A percentile compares a stretch with the other conserved stretches of the same genome.
Evolutionary conservation across 2,329 filamentous ascomycete species (phyloP).

Genomic region (Clarireedia hainanense): DNA sequence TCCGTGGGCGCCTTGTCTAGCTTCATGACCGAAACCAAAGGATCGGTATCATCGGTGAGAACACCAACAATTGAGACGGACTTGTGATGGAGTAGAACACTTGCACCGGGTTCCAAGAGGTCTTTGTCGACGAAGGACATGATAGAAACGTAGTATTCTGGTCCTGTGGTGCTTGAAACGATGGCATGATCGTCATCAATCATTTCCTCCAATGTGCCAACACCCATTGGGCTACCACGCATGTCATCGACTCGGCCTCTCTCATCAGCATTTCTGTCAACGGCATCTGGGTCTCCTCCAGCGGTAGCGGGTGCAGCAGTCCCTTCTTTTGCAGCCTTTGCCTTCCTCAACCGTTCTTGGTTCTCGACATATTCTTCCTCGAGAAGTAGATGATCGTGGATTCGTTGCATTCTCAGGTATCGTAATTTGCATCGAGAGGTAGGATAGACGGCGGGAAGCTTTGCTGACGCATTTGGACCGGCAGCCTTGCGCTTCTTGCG

Average conservation of each 20-base stretch:
- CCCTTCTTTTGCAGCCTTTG: conserved; percentile 72
- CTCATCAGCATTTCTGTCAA: conserved; percentile 88
- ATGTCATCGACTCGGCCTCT: conserved; percentile 93
- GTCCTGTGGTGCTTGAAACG: conserved; percentile 92
- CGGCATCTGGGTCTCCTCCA: conserved; percentile 62
- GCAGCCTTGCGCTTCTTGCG: conserved; percentile 97
- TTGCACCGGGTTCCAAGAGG: conserved; percentile 89
- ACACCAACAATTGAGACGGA: conserved; percentile 97
- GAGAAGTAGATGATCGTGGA: conserved; percentile 92
- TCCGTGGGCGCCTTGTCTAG: conserved; percentile 97
- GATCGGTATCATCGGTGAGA: conserved; percentile 91
- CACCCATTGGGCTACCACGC: conserved; percentile 97
- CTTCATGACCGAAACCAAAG: conserved; percentile 97
- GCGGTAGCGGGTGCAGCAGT: conserved; percentile 44
- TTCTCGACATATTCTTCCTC: conserved; percentile 99
- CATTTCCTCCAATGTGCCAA: conserved; percentile 95
- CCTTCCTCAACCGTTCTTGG: conserved; percentile 89
- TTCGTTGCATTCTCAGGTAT: conserved; percentile 94
- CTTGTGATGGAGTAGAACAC: conserved; percentile 93
- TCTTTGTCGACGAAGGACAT: conserved; percentile 99
- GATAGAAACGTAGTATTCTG: conserved; percentile 99
- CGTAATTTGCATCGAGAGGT: conserved; percentile 96
- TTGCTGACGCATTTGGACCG: conserved; percentile 88
- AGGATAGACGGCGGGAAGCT: conserved; percentile 88
- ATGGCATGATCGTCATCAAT: conserved; percentile 99